Base-by-base conservation (phyloP, 345 rosid genomes). In the Sisymbrium irio region DNA sequence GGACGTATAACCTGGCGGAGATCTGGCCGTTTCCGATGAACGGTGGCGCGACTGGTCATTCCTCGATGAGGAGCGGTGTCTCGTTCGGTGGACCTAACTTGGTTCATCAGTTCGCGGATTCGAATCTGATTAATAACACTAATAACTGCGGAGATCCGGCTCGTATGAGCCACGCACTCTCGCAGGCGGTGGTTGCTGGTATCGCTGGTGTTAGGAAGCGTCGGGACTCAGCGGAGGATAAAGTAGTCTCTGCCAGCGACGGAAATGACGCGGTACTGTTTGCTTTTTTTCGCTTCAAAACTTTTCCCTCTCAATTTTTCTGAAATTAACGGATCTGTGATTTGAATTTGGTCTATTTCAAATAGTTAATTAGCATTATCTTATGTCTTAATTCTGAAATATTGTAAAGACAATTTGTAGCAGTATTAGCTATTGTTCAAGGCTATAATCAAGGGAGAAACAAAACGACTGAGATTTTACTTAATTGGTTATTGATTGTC, bases 1-100 rank as follows among this genome's bases (percentile, higher is more conserved):
- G 64, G 14, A 46, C 84, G 13, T 86, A 73, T 71, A 83, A 76
- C 64, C 66, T 86, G 67, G 66, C 87, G 37, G 97, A 89, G 93
- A 86, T 89, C 91, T 91, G 93, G 96, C 91, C 75, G 74, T 84
- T 82, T 62, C 85, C 88, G 59, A 60, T 85, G 27, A 83, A 77
- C 72, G 88, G 84, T 14, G 74, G 53, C 9, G 62, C 51, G 51
- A 15, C 74, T 4, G 65, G 51, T 42, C 66, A 62, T 22, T 62
- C 76, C 19, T 80, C 81, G 44, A 72, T 82, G 69, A 79, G 68
- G 67, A 73, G 76, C 18, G 70, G 70, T 49, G 70, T 65, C 33
- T 65, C 70, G 35, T 40, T 81, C 64, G 72, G 69, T 50, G 88
- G 87, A 32, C 83, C 77, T 59, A 76, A 72, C 62, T 18, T 69